phyloP scores from a whole-genome alignment of 352 stramenopile species.

The Peronospora belbahrii region DNA sequence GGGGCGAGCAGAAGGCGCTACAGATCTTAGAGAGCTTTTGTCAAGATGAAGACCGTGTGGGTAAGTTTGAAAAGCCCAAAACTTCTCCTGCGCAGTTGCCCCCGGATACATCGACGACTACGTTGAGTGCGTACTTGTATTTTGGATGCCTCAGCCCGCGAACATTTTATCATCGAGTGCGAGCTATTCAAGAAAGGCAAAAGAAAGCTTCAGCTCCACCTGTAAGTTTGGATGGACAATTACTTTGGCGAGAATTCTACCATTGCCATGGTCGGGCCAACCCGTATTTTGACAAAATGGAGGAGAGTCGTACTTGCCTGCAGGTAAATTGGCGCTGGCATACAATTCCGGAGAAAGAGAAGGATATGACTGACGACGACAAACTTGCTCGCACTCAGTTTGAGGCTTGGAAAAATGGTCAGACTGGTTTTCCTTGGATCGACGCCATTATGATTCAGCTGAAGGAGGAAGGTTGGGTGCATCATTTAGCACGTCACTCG shows the following conservation, averaged over 20 bases:
- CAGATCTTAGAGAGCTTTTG: constrained; percentile 63
- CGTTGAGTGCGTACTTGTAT: constrained; percentile 91
- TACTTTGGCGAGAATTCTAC: constrained; percentile 95
- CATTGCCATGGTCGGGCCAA: constrained; percentile 75
- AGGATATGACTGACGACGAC: constrained; percentile 73
- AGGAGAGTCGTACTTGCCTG: constrained; percentile 88
- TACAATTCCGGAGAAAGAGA: constrained; percentile 66
- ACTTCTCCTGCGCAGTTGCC: constrained; percentile 87
- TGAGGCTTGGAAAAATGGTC: constrained; percentile 89
- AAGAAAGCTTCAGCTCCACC: constrained; percentile 79
- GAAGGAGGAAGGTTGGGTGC: constrained; percentile 85
- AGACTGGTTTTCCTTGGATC: constrained; percentile 97
- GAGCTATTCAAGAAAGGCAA: constrained; percentile 61
- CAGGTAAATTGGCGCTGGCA: constrained; percentile 83
- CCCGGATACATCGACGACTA: constrained; percentile 91
- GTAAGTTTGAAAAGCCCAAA: constrained; percentile 97
- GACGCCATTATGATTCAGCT: constrained; percentile 96
- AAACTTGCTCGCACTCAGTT: constrained; percentile 80
- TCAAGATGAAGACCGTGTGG: constrained; percentile 77
- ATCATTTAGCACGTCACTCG: constrained; percentile 88
- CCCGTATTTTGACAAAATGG: constrained; percentile 92
- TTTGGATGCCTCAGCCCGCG: constrained; percentile 90
- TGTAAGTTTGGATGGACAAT: constrained; percentile 89
- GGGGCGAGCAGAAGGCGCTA: constrained; percentile 57
- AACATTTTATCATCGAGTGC: constrained; percentile 88